Percentiles rank a stretch among this genome's conserved stretches.
These are phyloP conservation scores for Nematocida sp. DNA, from an alignment of 371 early-diverging fungal genomes.

Conservation along the genomic window DNA sequence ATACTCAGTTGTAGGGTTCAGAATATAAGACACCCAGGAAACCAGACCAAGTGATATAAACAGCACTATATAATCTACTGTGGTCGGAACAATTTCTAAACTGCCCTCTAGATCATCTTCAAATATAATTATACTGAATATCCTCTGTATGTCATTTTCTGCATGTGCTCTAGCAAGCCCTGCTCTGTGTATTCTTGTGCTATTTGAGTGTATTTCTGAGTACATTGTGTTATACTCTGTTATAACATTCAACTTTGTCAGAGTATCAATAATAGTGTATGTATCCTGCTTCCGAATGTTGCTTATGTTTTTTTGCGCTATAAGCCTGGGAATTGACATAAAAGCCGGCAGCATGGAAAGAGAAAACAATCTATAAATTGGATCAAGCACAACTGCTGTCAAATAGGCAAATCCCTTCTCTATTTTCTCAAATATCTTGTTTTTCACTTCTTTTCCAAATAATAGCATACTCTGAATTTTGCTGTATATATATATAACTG, in stretches of 20 bases:
- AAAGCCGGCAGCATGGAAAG: not conserved
- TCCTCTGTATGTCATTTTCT: constrained; percentile 1
- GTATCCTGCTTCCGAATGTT: not conserved
- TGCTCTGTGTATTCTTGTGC: not conserved
- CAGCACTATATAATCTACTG: not conserved
- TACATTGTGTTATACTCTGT: not conserved
- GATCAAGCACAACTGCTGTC: not conserved
- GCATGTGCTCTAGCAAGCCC: not conserved
- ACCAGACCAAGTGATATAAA: not conserved
- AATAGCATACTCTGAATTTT: too few species aligned
- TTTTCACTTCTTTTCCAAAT: too few species aligned
- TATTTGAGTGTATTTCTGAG: not conserved
- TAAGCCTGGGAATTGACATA: not conserved
- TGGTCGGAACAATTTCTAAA: not conserved
- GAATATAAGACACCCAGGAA: not conserved
- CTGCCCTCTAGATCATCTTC: constrained; percentile 10
- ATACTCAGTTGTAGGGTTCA: not conserved
- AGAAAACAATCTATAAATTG: not conserved
- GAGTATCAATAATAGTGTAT: not conserved
- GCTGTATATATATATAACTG: not conserved
- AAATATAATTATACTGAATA: constrained; percentile 9
- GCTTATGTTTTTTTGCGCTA: not conserved
- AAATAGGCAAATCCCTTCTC: too few species aligned
- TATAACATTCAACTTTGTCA: constrained; percentile 3
- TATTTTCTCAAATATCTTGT: too few species aligned